Conservation (phyloP, 2,329 filamentous ascomycete genomes). For the Hypoxylon sp. region DNA sequence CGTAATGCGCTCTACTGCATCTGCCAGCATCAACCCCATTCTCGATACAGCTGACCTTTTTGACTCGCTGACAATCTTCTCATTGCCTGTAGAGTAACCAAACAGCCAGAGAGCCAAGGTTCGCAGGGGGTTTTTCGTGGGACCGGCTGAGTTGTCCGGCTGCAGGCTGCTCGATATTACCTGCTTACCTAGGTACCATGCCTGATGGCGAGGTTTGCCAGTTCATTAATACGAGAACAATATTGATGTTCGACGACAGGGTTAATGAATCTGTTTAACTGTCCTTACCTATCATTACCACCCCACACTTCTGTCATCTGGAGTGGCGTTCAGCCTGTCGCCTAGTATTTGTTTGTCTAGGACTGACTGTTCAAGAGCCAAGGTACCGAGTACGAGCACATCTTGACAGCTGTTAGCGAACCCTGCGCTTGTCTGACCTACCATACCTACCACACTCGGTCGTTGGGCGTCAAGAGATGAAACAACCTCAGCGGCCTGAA, state of each 20-base stretch:
- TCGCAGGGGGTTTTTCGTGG: constrained; percentile 28
- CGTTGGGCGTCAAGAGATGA: constrained; percentile 26
- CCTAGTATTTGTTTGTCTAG: constrained; percentile 1
- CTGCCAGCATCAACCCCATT: constrained; percentile 29
- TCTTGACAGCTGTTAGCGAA: constrained; percentile 3
- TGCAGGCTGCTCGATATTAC: constrained; percentile 16
- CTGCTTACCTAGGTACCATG: constrained; percentile 2
- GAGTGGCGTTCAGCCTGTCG: neutral
- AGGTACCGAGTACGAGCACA: constrained; percentile 24
- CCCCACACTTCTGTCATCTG: constrained; percentile 20
- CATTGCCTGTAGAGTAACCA: constrained; percentile 28
- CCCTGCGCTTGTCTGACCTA: constrained; percentile 24
- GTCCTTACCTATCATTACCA: constrained; percentile 32
- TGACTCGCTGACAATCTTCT: constrained; percentile 26
- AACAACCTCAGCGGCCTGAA: constrained; percentile 20
- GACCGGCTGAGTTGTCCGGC: constrained; percentile 31
- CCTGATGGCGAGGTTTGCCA: constrained; percentile 30
- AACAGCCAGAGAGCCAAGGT: constrained; percentile 20
- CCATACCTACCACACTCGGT: constrained; percentile 17
- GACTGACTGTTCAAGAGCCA: constrained; percentile 13
- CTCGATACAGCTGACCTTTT: constrained; percentile 17
- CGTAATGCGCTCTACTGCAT: constrained; percentile 16
- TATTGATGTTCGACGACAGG: constrained; percentile 40
- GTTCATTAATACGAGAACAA: constrained; percentile 32
- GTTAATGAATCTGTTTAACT: constrained; percentile 33